Evolutionary conservation across 177 flowering plant genomes (phyloP), one percentile per base, ranked within the genome.

Genomic region (Vitis hybrid): DNA sequence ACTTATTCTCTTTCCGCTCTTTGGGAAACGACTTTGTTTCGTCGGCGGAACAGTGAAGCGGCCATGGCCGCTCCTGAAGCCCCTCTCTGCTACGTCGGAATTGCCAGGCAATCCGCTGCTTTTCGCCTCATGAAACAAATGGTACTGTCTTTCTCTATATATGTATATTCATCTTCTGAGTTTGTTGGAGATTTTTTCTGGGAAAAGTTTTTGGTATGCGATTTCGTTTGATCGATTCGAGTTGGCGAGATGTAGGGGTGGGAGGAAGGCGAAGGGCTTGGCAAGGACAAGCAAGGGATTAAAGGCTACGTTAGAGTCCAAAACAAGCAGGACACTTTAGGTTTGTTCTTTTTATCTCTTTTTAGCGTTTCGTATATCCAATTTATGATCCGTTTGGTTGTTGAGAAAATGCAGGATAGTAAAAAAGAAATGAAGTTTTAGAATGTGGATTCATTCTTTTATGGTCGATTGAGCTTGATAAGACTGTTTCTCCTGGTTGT

Each of bases 231-330:
- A 35, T 35, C 7, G 46, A 35, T 35, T 35, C 60, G 68, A 64
- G 32, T 15, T 54, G 67, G 13, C 24, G 12, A 5, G 49, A 66
- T 56, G 3, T 67, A 95, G 99, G 99, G 99, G 11, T 95, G 99
- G 99, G 98, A 95, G 76, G 99, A 95, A 95, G 99, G 99, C 52
- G 97, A 95, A 77, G 99, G 99, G 50, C 91, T 95, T 24, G 99
- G 99, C 24, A 95, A 90, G 64, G 99, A 95, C 69, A 95, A 95
- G 79, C 98, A 93, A 83, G 99, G 99, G 70, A 95, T 95, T 80
- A 95, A 91, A 82, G 94, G 97, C 12, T 71, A 95, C 54, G 80
- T 95, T 30, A 81, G 85, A 75, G 99, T 91, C 30, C 82, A 88
- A 71, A 89, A 91, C 90, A 95, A 95, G 49, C 97, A 93, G 72